Conservation (phyloP, 2,329 filamentous ascomycete species). For the Bisporella sp. region DNA sequence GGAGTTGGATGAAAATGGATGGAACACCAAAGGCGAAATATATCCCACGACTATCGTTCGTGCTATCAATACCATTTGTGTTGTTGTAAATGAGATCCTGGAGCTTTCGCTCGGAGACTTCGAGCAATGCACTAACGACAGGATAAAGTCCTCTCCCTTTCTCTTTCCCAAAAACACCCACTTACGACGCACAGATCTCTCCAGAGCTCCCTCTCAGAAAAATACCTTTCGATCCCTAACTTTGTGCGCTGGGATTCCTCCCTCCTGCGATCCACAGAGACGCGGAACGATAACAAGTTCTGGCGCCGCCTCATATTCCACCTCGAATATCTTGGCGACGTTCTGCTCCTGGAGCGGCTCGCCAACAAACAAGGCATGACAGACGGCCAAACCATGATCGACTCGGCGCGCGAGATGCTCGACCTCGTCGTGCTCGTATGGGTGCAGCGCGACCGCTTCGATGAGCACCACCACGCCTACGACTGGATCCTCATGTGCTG, state of each 20-base stretch:
- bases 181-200: conserved; percentile 11
- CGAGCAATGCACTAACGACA: conserved; percentile 13
- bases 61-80: conserved; percentile 39
- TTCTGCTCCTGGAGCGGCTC: conserved; percentile 52
- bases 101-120: conserved; percentile 38
- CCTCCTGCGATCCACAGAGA: conserved; percentile 32
- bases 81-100: conserved; percentile 51
- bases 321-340: conserved; percentile 46
- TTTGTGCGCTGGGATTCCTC: conserved; percentile 31
- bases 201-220: conserved; percentile 22
- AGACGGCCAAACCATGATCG: conserved; percentile 34
- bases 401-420: conserved; percentile 40
- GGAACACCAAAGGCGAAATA: conserved; percentile 40
- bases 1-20: conserved; percentile 41
- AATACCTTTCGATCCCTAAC: conserved; percentile 30
- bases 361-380: conserved; percentile 38
- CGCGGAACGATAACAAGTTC: conserved; percentile 31
- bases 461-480: conserved; percentile 35
- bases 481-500: conserved; percentile 44
- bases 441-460: conserved; percentile 41
- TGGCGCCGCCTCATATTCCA: conserved; percentile 36
- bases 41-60: conserved; percentile 38
- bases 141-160: conserved; percentile 13
- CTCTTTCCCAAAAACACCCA: background rate
- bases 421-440: conserved; percentile 39